These are phyloP conservation scores for Trichoderma oligosporum DNA, from an alignment of 2,329 filamentous ascomycete genomes.

Conservation along the genomic window DNA sequence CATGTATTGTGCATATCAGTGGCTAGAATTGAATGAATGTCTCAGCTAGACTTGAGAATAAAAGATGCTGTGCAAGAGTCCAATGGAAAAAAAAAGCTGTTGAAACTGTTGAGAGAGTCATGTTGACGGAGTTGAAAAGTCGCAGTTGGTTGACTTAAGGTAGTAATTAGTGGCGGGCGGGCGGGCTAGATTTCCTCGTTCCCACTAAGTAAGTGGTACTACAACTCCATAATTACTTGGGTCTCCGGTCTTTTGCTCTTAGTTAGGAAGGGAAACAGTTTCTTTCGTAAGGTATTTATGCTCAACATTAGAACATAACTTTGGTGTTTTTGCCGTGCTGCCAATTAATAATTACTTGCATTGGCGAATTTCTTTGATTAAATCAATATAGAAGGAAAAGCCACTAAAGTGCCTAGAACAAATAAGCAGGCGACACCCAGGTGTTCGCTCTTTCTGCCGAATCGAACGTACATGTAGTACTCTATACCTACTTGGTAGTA, in stretches of 20 bases:
- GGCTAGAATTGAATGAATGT: no score
- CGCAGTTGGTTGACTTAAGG: conserved; percentile 1
- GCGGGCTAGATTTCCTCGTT: background rate
- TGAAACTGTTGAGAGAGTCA: no score
- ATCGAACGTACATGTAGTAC: no score
- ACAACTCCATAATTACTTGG: no score
- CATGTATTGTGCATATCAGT: background rate
- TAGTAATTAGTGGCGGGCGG: background rate
- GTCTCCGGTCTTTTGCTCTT: background rate
- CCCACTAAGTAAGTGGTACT: no score
- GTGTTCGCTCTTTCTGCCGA: background rate
- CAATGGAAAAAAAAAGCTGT: no score
- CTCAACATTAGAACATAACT: no score
- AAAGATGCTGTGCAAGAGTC: no score
- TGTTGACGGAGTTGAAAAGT: background rate
- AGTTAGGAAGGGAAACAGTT: background rate
- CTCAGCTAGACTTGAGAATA: no score
- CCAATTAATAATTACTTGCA: background rate
- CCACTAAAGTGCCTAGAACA: background rate
- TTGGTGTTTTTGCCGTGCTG: background rate
- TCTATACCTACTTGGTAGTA: no score
- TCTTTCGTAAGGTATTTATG: no score
- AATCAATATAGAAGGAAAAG: background rate
- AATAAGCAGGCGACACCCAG: background rate
- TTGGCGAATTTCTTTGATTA: background rate